Percentiles rank a stretch among this genome's conserved stretches.
Evolutionary conservation across 2,329 filamentous ascomycete species (phyloP).

Genomic region (Ascochyta lentis): DNA sequence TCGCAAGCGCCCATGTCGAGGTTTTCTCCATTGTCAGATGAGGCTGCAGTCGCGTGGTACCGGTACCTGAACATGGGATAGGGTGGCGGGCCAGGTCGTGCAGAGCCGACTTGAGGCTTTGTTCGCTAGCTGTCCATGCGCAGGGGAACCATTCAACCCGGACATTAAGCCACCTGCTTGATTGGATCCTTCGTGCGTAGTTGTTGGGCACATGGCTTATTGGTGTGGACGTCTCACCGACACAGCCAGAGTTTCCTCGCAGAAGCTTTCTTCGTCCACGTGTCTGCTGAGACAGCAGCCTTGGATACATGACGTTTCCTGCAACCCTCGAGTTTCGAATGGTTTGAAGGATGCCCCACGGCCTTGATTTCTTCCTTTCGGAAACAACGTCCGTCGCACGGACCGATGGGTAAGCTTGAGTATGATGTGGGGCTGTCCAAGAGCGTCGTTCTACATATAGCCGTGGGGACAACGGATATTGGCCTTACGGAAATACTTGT

Average conservation of each 20-base stretch:
- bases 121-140: slow-evolving; percentile 33
- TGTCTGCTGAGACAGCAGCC: slow-evolving; percentile 11
- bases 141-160: slow-evolving; percentile 27
- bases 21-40: neutral
- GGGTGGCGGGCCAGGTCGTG: slow-evolving; percentile 17
- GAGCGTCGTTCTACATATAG: slow-evolving; percentile 14
- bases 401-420: slow-evolving; percentile 7
- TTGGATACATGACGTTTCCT: slow-evolving; percentile 10
- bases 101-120: slow-evolving; percentile 26
- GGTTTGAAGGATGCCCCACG: slow-evolving; percentile 12
- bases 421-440: slow-evolving; percentile 5
- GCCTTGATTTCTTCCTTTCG: slow-evolving; percentile 16
- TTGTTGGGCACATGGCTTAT: slow-evolving; percentile 14
- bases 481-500: slow-evolving; percentile 2
- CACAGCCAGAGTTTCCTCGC: slow-evolving; percentile 11
- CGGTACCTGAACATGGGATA: slow-evolving; percentile 1
- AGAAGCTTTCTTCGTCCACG: neutral
- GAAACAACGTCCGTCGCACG: slow-evolving; percentile 17
- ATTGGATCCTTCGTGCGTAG: slow-evolving; percentile 10
- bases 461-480: slow-evolving; percentile 14
- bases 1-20: slow-evolving; percentile 33
- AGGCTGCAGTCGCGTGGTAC: slow-evolving; percentile 4
- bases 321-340: slow-evolving; percentile 20
- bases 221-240: neutral
- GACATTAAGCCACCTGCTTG: slow-evolving; percentile 19